Conservation (phyloP, 441 rosid genomes). For the Brassica hybrid region DNA sequence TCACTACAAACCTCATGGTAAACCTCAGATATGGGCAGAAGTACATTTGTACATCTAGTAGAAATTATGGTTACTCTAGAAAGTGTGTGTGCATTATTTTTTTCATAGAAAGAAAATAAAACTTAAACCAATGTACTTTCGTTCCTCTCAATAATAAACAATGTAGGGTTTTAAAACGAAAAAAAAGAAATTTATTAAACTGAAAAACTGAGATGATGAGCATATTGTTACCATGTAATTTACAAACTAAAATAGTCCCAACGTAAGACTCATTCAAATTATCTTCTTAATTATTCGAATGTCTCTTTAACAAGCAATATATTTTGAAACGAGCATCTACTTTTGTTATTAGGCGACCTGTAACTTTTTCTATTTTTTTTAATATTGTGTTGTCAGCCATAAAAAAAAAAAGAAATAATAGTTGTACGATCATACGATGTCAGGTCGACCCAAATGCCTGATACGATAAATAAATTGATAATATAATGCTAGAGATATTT, state of each 20-base stretch:
- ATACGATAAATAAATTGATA: slow-evolving; percentile 32
- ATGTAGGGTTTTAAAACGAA: not conserved
- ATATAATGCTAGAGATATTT: slow-evolving; percentile 23
- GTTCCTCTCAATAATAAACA: not conserved
- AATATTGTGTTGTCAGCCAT: slow-evolving; percentile 24
- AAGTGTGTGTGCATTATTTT: not conserved
- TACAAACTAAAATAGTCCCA: not conserved
- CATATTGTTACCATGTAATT: slow-evolving; percentile 25
- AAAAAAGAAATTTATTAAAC: not conserved
- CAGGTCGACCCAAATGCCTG: slow-evolving; percentile 24
- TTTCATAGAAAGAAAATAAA: not conserved
- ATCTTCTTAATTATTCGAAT: slow-evolving; percentile 20
- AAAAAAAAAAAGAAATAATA: not conserved
- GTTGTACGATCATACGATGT: slow-evolving; percentile 29
- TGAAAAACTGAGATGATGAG: slow-evolving; percentile 5
- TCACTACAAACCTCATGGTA: slow-evolving; percentile 25
- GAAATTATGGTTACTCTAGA: slow-evolving; percentile 9
- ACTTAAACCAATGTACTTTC: not conserved
- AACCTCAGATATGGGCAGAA: slow-evolving; percentile 11
- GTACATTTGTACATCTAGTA: not conserved
- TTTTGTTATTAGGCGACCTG: slow-evolving; percentile 28
- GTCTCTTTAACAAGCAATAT: slow-evolving; percentile 11
- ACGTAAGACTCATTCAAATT: slow-evolving; percentile 29
- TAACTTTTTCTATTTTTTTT: not conserved
- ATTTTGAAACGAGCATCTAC: slow-evolving; percentile 23